A percentile compares a stretch with the other conserved stretches of the same genome.
phyloP scores from a whole-genome alignment of 2,329 filamentous ascomycete genomes.

The Chalaropsis thielavioides region DNA sequence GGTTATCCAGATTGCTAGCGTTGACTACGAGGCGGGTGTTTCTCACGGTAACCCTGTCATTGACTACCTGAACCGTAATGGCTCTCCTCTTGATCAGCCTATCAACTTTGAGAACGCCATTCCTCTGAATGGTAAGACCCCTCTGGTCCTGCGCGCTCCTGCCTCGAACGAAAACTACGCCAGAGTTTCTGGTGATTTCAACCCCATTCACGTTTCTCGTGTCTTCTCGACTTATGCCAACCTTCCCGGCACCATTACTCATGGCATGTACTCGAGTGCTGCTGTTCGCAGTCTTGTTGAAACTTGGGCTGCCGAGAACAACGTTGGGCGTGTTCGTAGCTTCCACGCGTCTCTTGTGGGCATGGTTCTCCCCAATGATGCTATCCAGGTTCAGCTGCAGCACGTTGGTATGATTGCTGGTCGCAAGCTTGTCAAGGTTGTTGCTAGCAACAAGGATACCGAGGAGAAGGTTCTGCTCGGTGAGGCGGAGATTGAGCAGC shows the following conservation, averaged over 20 bases:
- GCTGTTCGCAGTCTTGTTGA: conserved; percentile 91
- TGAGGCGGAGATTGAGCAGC: conserved; percentile 95
- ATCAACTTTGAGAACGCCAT: conserved; percentile 97
- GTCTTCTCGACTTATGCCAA: conserved; percentile 94
- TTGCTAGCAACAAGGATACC: conserved; percentile 86
- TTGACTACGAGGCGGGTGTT: conserved; percentile 81
- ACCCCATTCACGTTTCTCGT: conserved; percentile 95
- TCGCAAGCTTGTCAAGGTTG: conserved; percentile 98
- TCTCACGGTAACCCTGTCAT: conserved; percentile 95
- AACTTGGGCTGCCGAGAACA: conserved; percentile 98
- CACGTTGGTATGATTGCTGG: conserved; percentile 96
- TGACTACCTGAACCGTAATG: conserved; percentile 86
- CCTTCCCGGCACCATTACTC: conserved; percentile 90
- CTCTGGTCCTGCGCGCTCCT: conserved; percentile 75
- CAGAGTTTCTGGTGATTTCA: conserved; percentile 94
- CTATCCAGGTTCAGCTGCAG: conserved; percentile 86
- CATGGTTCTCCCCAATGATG: conserved; percentile 95
- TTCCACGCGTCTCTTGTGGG: conserved; percentile 96
- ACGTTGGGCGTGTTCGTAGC: conserved; percentile 89
- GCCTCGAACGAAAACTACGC: conserved; percentile 97
- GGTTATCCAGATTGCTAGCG: conserved; percentile 89
- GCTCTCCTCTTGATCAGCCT: conserved; percentile 85
- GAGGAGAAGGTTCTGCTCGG: conserved; percentile 93
- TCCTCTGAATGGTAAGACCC: conserved; percentile 81
- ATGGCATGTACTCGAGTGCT: conserved; percentile 98